phyloP scores from a whole-genome alignment of 1,284 basidiomycete species.

The Sphagnurus paluster region DNA sequence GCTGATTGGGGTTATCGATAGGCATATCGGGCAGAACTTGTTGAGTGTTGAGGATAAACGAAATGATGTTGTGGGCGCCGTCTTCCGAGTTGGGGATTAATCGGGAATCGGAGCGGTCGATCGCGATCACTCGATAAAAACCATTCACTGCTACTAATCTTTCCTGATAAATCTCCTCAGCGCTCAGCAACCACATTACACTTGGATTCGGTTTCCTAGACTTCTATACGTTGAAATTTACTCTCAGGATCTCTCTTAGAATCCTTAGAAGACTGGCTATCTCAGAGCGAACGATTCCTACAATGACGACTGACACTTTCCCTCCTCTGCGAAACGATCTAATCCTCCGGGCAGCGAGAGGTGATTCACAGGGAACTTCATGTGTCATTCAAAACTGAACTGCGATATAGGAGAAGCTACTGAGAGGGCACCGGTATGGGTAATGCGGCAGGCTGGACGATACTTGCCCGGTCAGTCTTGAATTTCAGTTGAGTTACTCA shows the following conservation, averaged over 20 bases:
- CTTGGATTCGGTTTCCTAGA: too few species aligned
- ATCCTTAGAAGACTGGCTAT: not conserved
- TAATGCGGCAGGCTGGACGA: conserved; percentile 97
- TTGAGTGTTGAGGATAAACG: too few species aligned
- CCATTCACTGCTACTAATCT: too few species aligned
- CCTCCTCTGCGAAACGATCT: conserved; percentile 89
- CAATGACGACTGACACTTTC: conserved; percentile 48
- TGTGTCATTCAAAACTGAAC: conserved; percentile 4
- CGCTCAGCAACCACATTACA: too few species aligned
- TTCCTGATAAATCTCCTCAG: too few species aligned
- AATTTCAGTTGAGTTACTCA: not conserved
- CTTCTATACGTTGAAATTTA: not conserved
- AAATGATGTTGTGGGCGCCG: too few species aligned
- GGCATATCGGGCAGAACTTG: conserved; percentile 32
- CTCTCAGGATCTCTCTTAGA: not conserved
- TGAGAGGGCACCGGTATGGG: conserved; percentile 95
- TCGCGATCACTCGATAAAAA: not conserved
- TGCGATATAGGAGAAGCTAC: conserved; percentile 72
- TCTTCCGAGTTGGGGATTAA: too few species aligned
- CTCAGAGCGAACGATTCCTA: not conserved
- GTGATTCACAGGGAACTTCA: conserved; percentile 33
- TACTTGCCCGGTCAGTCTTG: conserved; percentile 82
- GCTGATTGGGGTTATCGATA: conserved; percentile 53
- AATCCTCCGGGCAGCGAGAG: conserved; percentile 84
- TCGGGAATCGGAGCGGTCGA: not conserved